Percentiles rank a stretch among this genome's conserved stretches.
Evolutionary conservation across 106 monocot genomes (phyloP).

Genomic region (Platanthera guangdongensis): DNA sequence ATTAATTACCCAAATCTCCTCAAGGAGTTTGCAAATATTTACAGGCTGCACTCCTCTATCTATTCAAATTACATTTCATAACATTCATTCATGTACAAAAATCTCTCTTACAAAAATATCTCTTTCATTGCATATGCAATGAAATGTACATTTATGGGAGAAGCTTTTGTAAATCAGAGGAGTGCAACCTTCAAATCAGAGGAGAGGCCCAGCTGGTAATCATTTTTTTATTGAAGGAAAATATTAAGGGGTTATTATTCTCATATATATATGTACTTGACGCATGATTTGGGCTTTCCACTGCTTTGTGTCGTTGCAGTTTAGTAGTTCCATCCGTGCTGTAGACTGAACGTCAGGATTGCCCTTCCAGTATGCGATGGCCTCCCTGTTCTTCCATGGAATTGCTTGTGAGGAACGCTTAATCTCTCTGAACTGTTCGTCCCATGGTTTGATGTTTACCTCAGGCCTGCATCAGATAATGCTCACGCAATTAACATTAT

Average conservation of each 20-base stretch:
- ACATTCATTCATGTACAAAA: too few relatives aligned
- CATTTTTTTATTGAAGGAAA: background rate
- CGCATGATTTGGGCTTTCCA: constrained; percentile 50
- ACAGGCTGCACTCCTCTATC: too few relatives aligned
- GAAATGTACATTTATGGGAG: too few relatives aligned
- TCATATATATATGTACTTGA: constrained; percentile 14
- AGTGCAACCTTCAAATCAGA: background rate
- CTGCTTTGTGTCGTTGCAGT: constrained; percentile 39
- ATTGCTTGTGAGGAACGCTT: constrained; percentile 28
- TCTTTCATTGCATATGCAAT: too few relatives aligned
- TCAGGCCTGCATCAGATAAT: constrained; percentile 30
- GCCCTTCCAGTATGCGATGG: constrained; percentile 58
- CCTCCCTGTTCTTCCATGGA: constrained; percentile 25
- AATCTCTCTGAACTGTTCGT: constrained; percentile 36
- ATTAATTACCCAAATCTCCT: too few relatives aligned
- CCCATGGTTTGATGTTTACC: constrained; percentile 55
- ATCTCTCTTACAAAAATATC: too few relatives aligned
- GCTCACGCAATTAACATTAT: background rate
- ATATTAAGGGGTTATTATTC: background rate
- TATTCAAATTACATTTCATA: too few relatives aligned
- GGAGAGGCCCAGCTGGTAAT: too few relatives aligned
- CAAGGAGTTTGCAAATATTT: too few relatives aligned
- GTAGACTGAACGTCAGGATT: constrained; percentile 52
- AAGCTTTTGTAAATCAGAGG: too few relatives aligned
- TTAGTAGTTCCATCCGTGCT: constrained; percentile 27